A percentile compares a stretch with the other conserved stretches of the same genome.
These are phyloP conservation scores for Amphibolis antarctica DNA, from an alignment of 106 monocot genomes.

Conservation along the genomic window DNA sequence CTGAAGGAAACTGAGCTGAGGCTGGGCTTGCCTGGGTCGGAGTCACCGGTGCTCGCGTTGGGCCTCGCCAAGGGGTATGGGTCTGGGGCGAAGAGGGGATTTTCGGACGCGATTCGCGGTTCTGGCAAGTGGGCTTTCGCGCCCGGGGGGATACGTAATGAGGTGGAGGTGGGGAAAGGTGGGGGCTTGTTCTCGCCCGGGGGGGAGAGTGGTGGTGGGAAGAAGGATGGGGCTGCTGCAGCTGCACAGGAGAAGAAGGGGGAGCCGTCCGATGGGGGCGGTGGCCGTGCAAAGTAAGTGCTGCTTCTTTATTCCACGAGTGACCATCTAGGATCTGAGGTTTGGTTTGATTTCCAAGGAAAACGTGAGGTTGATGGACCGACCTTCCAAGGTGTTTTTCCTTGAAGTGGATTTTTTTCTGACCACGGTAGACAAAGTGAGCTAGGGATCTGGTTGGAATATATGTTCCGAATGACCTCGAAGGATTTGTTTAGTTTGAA, in stretches of 20 bases:
- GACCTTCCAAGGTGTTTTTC: neutral
- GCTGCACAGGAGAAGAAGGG: conserved; percentile 4
- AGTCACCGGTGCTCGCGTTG: conserved; percentile 28
- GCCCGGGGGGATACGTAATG: conserved; percentile 11
- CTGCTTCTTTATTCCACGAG: neutral
- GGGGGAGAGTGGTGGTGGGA: conserved; percentile 4
- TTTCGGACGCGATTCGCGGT: conserved; percentile 7
- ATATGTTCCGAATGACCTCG: no score
- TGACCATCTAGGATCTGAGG: neutral
- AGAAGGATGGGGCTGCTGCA: neutral
- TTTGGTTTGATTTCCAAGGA: neutral
- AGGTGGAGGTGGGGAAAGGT: conserved; percentile 14
- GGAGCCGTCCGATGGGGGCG: neutral
- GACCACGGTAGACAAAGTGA: neutral
- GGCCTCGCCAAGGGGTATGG: conserved; percentile 22
- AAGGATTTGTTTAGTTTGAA: no score
- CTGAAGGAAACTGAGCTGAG: conserved; percentile 53
- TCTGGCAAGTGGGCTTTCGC: conserved; percentile 10
- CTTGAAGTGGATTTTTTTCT: neutral
- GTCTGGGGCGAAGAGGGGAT: conserved; percentile 49
- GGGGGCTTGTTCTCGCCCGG: conserved; percentile 22
- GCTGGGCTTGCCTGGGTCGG: conserved; percentile 61
- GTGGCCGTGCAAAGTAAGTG: conserved; percentile 12
- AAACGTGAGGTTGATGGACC: neutral
- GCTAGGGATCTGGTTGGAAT: no score